Evolutionary conservation across 305 asterid species (phyloP), one percentile per base, ranked within the genome.

Genomic region (Coffea humblotiana): DNA sequence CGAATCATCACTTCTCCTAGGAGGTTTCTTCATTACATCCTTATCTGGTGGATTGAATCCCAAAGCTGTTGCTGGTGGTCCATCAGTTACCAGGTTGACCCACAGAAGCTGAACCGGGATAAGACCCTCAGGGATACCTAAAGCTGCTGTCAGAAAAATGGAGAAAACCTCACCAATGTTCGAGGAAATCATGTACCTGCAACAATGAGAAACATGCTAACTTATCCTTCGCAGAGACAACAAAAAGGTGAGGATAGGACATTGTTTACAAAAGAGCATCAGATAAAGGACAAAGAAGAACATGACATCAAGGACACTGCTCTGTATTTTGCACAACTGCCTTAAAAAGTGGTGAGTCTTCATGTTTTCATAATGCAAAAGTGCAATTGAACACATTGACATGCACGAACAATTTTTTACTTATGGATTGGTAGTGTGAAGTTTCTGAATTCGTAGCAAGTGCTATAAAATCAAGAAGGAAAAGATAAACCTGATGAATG

Each of bases 51-150:
- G 97, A 88, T 94, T 92, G 78, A 94, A 94, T 79, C 98, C 98
- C 93, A 94, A 86, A 60, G 98, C 98, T 16, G 97, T 94, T 76
- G 98, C 98, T 45, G 98, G 98, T 40, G 97, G 98, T 48, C 97
- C 99, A 86, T 96, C 98, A 43, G 99, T 96, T 65, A 94, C 99
- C 84, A 94, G 88, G 88, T 94, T 96, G 72, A 96, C 98, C 99
- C 98, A 96, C 85, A 96, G 90, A 85, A 96, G 99, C 89, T 96
- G 98, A 80, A 94, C 98, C 16, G 98, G 99, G 71, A 96, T 96
- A 85, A 96, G 87, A 79, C 99, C 98, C 87, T 96, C 99, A 0
- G 98, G 98, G 77, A 94, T 94, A 76, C 99, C 99, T 76, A 96
- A 84, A 40, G 99, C 99, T 35, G 98, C 98, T 9, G 99, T 96